Evolutionary conservation across 1,139 yeast species (phyloP).

Genomic region (Candida glucosophila): DNA sequence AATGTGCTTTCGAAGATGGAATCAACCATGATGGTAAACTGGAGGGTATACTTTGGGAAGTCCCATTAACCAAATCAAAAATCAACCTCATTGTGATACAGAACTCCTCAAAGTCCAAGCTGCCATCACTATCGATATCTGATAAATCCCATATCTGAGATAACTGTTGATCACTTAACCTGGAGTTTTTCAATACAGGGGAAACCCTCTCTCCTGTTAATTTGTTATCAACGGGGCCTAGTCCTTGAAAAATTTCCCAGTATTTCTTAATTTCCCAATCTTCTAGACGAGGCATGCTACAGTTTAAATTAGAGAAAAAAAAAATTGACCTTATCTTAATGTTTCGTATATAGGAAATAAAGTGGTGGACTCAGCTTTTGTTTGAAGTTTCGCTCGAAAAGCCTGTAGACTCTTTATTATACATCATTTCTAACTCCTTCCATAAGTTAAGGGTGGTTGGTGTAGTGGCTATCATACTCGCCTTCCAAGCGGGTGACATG

Average conservation of each 20-base stretch:
- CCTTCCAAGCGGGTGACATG: slow-evolving; percentile 79
- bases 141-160: slow-evolving; percentile 85
- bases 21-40: slow-evolving; percentile 84
- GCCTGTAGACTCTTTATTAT: background rate
- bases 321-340: no score
- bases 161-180: slow-evolving; percentile 65
- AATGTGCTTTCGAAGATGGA: slow-evolving; percentile 79
- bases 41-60: slow-evolving; percentile 52
- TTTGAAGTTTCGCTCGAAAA: background rate
- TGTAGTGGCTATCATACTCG: slow-evolving; percentile 47
- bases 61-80: slow-evolving; percentile 83
- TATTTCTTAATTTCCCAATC: slow-evolving; percentile 93
- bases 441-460: slow-evolving; percentile 33
- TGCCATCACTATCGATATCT: slow-evolving; percentile 89
- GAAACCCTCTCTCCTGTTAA: slow-evolving; percentile 80
- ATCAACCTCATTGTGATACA: slow-evolving; percentile 95
- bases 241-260: slow-evolving; percentile 94
- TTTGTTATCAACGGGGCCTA: slow-evolving; percentile 70
- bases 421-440: background rate
- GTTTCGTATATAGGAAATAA: no score
- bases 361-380: no score
- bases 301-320: no score
- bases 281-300: slow-evolving; percentile 56
- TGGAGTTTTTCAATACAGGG: slow-evolving; percentile 82
- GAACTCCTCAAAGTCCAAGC: slow-evolving; percentile 91